These are phyloP conservation scores for Amauroascus verrucosus DNA, from an alignment of 2,329 filamentous ascomycete species.

Conservation along the genomic window DNA sequence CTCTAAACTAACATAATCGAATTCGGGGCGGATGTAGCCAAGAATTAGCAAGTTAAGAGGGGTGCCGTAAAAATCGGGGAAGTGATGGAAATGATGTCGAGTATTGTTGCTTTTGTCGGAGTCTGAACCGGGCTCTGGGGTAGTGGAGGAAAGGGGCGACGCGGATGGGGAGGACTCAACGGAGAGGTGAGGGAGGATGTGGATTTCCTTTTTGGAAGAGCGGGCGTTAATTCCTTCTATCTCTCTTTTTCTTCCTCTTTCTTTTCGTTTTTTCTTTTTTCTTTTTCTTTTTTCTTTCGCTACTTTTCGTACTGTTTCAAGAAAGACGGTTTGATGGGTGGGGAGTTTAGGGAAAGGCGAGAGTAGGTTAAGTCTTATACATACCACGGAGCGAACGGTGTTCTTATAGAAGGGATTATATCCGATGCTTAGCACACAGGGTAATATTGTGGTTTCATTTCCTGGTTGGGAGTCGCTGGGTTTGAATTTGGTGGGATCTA, in stretches of 20 bases:
- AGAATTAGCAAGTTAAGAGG: slow-evolving; percentile 70
- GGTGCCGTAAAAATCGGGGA: slow-evolving; percentile 71
- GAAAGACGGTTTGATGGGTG: not conserved
- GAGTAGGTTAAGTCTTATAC: slow-evolving; percentile 18
- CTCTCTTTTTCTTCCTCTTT: not conserved
- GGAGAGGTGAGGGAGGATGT: slow-evolving; percentile 67
- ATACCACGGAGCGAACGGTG: slow-evolving; percentile 61
- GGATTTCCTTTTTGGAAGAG: slow-evolving; percentile 53
- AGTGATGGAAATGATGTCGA: slow-evolving; percentile 30
- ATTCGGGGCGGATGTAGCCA: slow-evolving; percentile 82
- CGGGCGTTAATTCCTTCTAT: no score
- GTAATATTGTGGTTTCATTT: slow-evolving; percentile 46
- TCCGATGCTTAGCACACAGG: slow-evolving; percentile 88
- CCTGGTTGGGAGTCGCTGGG: slow-evolving; percentile 16
- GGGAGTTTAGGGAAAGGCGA: not conserved
- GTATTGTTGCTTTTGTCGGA: slow-evolving; percentile 1
- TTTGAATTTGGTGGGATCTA: slow-evolving; percentile 43
- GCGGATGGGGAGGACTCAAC: slow-evolving; percentile 26
- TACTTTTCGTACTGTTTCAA: not conserved
- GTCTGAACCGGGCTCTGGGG: not conserved
- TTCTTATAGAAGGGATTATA: slow-evolving; percentile 99
- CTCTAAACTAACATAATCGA: slow-evolving; percentile 75
- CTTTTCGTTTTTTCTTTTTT: not conserved
- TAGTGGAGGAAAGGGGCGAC: not conserved
- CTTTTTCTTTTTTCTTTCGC: not conserved